Percentiles rank a stretch among this genome's conserved stretches.
These are phyloP conservation scores for Pichia californica DNA, from an alignment of 805 yeast species.

Conservation along the genomic window DNA sequence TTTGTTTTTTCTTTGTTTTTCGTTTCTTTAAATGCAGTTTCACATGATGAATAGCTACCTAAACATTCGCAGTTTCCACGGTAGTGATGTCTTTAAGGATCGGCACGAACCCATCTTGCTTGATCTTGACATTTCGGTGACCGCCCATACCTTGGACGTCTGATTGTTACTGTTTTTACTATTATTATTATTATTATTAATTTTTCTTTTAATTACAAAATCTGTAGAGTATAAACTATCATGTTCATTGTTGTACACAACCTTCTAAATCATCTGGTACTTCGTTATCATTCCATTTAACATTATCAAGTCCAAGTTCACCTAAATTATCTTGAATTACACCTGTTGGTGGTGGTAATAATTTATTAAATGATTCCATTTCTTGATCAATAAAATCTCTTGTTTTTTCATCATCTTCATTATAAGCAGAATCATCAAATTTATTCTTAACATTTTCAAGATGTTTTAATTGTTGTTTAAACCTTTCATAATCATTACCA, in stretches of 20 bases:
- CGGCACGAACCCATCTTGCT: constrained; percentile 53
- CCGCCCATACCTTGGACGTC: constrained; percentile 91
- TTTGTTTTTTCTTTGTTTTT: not conserved
- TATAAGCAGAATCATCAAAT: constrained; percentile 61
- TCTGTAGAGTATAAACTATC: not conserved
- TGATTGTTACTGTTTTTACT: constrained; percentile 37
- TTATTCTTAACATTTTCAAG: constrained; percentile 54
- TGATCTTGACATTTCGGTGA: constrained; percentile 68
- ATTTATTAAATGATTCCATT: constrained; percentile 62
- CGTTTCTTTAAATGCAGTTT: constrained; percentile 12
- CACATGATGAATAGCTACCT: constrained; percentile 69
- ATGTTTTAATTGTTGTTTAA: constrained; percentile 54
- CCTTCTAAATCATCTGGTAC: constrained; percentile 51
- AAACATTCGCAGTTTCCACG: constrained; percentile 96
- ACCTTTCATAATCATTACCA: constrained; percentile 35
- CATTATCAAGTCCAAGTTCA: constrained; percentile 34
- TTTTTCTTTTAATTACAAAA: not conserved
- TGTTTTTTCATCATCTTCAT: constrained; percentile 39
- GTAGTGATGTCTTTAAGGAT: constrained; percentile 62
- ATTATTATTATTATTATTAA: not conserved
- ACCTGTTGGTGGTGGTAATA: constrained; percentile 79
- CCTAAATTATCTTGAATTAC: constrained; percentile 40
- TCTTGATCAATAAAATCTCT: constrained; percentile 49
- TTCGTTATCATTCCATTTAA: constrained; percentile 37
- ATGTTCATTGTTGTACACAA: constrained; percentile 37